Evolutionary conservation across 352 stramenopile species (phyloP), one percentile per base, ranked within the genome.

Genomic region (Phytophthora pseudosyringae): DNA sequence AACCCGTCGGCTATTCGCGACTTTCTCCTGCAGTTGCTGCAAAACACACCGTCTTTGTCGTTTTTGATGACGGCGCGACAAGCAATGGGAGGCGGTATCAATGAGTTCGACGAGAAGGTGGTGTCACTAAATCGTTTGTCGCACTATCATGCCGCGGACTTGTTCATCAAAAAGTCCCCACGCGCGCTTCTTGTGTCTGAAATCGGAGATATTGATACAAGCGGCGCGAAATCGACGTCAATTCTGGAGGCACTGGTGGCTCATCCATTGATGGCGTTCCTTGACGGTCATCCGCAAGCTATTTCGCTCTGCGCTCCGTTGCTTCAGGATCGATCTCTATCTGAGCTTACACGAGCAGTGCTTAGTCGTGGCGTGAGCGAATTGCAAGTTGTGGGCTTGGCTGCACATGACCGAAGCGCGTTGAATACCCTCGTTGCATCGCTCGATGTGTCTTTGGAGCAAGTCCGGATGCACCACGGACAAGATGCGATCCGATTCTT

Each of bases 51-150:
- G 4, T 67, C 76, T 4, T 59, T 92, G 21, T 77, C 80, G 10
- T 86, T 94, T 59, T 35, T 94, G 26, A 81, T 94, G 73, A 94
- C 86, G 3, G 83, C 86, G 0, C 81, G 80, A 0, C 84, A 93
- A 50, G 81, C 83, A 4, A 88, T 94, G 74, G 81, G 81, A 13
- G 81, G 83, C 10, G 83, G 81, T 7, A 85, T 91, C 15, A 76
- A 76, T 2, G 81, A 83, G 4, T 90, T 91, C 25, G 86, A 92
- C 43, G 86, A 94, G 40, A 94, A 94, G 49, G 83, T 92, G n/a
- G 71, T 94, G 8, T 88, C 81, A 11, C 65, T 94, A 15, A 89
- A 91, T 51, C 83, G 86, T 1, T 60, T 94, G 3, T 89, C 86
- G 15, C 74, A 88, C 25, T 89, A 75, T 53, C 83, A 92, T 35